Base-by-base conservation (phyloP, 2,329 filamentous ascomycete species). In the Aquanectria penicillioides region DNA sequence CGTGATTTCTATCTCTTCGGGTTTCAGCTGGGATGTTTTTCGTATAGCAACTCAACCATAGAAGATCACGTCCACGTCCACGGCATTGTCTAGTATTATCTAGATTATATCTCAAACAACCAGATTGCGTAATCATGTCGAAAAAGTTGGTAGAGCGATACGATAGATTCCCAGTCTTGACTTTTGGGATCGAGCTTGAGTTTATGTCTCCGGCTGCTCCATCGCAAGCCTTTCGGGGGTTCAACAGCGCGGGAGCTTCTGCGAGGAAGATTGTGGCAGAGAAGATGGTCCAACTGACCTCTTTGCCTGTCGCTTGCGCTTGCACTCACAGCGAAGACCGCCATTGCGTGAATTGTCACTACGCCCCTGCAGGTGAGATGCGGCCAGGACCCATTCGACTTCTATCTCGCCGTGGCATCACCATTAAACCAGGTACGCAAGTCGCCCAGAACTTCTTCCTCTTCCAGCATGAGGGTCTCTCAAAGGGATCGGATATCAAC, bases 151-250 rank as follows among this genome's bases (percentile, higher is more conserved):
- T n/a, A 26, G 4, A 17, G 6, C 12, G 12, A 31, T 10, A 6
- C 28, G 5, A 2, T 3, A 13, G 11, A 5, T 17, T 31, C 38
- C n/a, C 12, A 48, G n/a, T 37, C n/a, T n/a, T 65, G 13, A 64
- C 64, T 18, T 67, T 70, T 36, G 68, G 69, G 10, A 22, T 66
- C 20, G 69, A 70, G 40, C 34, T 71, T 2, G 69, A 70, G 10
- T 61, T 71, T 38, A 57, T 67, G 44, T 50, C 64, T 18, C 37
- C 53, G 1, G 34, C n/a, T 31, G 52, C 18, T n/a, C 20, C 23
- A 26, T 6, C 58, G 53, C 48, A 31, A 25, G 25, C 20, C 13
- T 6, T 10, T n/a, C n/a, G n/a, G n/a, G n/a, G 8, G n/a, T 36
- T 6, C 41, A 48, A 6, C 5, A n/a, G 17, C 28, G 20, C 41